Percentiles rank a stretch among this genome's conserved stretches.
Conservation (phyloP, 306 rosid species). For the Gynostemma pentaphyllum region DNA sequence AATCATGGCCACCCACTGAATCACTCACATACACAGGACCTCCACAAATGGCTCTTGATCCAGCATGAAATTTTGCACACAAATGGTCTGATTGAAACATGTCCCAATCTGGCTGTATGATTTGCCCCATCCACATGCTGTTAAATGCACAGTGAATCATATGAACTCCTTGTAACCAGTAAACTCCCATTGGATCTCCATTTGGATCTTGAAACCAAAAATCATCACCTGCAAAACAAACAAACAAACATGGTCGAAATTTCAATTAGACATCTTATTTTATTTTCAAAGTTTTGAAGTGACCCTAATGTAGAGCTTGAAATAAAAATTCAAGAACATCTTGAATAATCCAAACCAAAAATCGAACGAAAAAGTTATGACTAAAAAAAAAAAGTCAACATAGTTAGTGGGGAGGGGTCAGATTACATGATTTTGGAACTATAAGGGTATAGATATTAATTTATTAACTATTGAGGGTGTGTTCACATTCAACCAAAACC, state of each 20-base stretch:
- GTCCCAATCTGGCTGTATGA: conserved; percentile 90
- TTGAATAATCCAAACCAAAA: too few relatives aligned
- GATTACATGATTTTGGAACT: too few relatives aligned
- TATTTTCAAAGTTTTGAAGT: too few relatives aligned
- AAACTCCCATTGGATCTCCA: conserved; percentile 81
- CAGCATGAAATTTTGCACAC: conserved; percentile 82
- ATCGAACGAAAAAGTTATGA: too few relatives aligned
- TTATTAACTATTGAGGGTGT: too few relatives aligned
- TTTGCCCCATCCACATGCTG: conserved; percentile 94
- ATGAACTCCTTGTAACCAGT: conserved; percentile 84
- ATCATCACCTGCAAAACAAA: conserved; percentile 57
- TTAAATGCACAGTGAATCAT: conserved; percentile 86
- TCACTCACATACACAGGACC: conserved; percentile 83
- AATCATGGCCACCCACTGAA: conserved; percentile 56
- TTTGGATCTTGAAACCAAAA: conserved; percentile 90
- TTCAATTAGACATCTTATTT: background rate
- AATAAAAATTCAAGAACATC: too few relatives aligned
- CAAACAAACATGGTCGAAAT: background rate
- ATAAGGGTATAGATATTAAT: too few relatives aligned
- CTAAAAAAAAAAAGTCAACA: too few relatives aligned
- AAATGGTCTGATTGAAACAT: conserved; percentile 84
- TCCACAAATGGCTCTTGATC: conserved; percentile 75
- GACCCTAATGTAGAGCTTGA: too few relatives aligned
- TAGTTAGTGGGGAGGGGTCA: too few relatives aligned
- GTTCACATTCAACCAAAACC: too few relatives aligned